Conservation (phyloP, 805 yeast genomes). For the Yamadazyma ubonensis region DNA sequence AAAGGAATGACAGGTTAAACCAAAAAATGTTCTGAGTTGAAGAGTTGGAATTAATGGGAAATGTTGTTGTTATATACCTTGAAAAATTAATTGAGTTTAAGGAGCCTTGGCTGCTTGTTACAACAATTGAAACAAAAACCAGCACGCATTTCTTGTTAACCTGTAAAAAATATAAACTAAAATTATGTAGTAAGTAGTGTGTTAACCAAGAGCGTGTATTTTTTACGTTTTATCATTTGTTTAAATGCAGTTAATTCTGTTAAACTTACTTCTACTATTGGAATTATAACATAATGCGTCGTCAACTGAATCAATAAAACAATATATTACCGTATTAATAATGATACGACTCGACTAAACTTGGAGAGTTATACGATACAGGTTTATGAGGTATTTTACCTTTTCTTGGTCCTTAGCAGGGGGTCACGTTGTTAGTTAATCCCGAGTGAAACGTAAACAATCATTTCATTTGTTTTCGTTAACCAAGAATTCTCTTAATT, state of each 20-base stretch:
- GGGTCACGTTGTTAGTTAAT: background rate
- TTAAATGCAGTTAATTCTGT: constrained; percentile 1
- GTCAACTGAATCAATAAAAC: constrained; percentile 1
- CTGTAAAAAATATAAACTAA: constrained; percentile 5
- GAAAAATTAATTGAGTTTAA: background rate
- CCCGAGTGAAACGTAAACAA: background rate
- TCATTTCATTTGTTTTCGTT: background rate
- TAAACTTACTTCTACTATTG: background rate
- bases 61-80: constrained; percentile 3
- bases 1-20: constrained; percentile 22
- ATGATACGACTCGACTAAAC: background rate
- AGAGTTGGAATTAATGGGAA: constrained; percentile 3
- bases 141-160: constrained; percentile 11
- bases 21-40: constrained; percentile 9
- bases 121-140: constrained; percentile 1
- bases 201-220: background rate
- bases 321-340: background rate
- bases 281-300: background rate
- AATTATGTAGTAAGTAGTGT: background rate
- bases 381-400: background rate
- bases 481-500: background rate
- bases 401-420: background rate
- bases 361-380: background rate
- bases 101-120: constrained; percentile 8
- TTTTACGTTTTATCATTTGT: background rate